Conservation (phyloP, 208 protist genomes). For the Leishmania tropica region DNA sequence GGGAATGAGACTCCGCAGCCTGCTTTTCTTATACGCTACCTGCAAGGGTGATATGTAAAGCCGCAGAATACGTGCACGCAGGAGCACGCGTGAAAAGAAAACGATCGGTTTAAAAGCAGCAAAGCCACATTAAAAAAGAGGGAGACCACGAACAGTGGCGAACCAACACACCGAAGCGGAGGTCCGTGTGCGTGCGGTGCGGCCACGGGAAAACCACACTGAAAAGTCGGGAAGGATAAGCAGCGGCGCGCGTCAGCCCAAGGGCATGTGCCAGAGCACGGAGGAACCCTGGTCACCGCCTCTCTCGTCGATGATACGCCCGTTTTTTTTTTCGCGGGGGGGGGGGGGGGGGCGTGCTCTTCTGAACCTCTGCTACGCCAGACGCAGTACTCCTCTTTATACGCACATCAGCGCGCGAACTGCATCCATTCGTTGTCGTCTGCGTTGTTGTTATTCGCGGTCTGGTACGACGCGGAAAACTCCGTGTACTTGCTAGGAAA, state of each 20-base stretch:
- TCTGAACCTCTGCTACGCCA: background rate
- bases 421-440: conserved; percentile 25
- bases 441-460: conserved; percentile 4
- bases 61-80: background rate
- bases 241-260: background rate
- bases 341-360: background rate
- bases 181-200: background rate
- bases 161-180: background rate
- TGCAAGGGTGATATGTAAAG: background rate
- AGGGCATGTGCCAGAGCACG: background rate
- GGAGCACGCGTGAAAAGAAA: conserved; percentile 3
- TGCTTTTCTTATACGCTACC: background rate
- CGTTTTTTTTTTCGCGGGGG: background rate
- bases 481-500: conserved; percentile 27
- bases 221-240: conserved; percentile 1
- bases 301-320: background rate
- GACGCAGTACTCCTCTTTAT: background rate
- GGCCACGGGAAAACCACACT: background rate
- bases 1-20: background rate
- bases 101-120: conserved; percentile 2
- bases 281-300: background rate
- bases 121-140: conserved; percentile 5
- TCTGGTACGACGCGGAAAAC: conserved; percentile 32
- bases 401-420: conserved; percentile 24
- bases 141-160: background rate